These are phyloP conservation scores for Trichoderma reesei DNA, from an alignment of 495 filamentous ascomycete species.

Conservation along the genomic window DNA sequence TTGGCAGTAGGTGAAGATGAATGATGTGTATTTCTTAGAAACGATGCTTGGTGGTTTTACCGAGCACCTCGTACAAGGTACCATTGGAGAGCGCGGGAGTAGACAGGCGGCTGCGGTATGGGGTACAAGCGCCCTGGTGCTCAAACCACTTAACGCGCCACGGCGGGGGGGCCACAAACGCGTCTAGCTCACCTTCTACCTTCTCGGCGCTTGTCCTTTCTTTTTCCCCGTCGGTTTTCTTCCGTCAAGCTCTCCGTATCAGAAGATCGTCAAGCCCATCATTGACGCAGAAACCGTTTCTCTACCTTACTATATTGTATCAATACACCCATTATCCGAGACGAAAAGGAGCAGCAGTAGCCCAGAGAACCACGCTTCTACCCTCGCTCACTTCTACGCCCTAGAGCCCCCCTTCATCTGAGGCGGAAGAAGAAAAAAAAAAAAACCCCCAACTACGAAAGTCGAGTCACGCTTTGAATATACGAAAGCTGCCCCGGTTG, in stretches of 20 bases:
- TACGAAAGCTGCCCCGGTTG: no score
- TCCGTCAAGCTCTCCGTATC: background rate
- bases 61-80: background rate
- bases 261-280: no score
- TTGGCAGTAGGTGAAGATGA: background rate
- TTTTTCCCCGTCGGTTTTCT: background rate
- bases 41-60: background rate
- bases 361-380: no score
- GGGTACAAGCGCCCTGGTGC: background rate
- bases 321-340: no score
- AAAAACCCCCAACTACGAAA: no score
- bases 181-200: slow-evolving; percentile 43
- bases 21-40: background rate
- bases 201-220: slow-evolving; percentile 20
- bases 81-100: background rate
- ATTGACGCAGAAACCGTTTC: background rate
- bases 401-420: no score
- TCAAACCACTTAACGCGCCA: slow-evolving; percentile 14
- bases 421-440: no score
- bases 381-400: no score
- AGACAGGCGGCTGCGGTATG: background rate
- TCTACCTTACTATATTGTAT: background rate
- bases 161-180: slow-evolving; percentile 39
- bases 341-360: no score
- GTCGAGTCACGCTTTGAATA: no score